Conservation (phyloP, 371 early-diverging fungal species). For the Rhizopus sp. region DNA sequence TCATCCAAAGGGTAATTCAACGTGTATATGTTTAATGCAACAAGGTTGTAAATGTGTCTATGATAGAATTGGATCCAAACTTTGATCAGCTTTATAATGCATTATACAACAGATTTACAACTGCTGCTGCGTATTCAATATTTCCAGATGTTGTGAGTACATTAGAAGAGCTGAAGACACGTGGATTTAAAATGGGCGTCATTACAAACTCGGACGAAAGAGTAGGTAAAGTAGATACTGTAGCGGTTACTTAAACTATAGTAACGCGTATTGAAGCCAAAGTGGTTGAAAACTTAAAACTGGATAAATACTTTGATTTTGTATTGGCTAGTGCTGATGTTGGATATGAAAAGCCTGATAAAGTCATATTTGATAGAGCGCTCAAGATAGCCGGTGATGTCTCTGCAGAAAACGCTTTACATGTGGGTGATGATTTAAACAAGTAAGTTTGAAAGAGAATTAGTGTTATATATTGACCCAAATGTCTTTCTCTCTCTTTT, state of each 20-base stretch:
- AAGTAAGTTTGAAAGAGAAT: constrained; percentile 13
- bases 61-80: constrained; percentile 34
- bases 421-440: constrained; percentile 30
- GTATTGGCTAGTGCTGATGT: constrained; percentile 36
- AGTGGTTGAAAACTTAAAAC: constrained; percentile 38
- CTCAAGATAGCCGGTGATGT: constrained; percentile 22
- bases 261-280: neutral
- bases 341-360: constrained; percentile 41
- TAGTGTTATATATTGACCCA: neutral
- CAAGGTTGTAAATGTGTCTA: constrained; percentile 6
- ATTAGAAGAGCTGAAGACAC: constrained; percentile 28
- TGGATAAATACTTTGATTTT: constrained; percentile 46
- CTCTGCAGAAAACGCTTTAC: constrained; percentile 21
- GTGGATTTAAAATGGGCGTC: constrained; percentile 46
- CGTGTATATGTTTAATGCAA: neutral
- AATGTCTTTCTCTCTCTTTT: no score
- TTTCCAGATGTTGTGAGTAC: constrained; percentile 43
- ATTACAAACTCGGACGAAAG: constrained; percentile 54
- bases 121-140: constrained; percentile 43
- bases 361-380: constrained; percentile 42
- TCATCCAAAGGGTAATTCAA: constrained; percentile 27
- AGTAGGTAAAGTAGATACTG: constrained; percentile 26
- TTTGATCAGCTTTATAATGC: constrained; percentile 37
- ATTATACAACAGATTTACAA: constrained; percentile 41
- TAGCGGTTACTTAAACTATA: neutral